Base-by-base conservation (phyloP, 495 filamentous ascomycete species). In the Acidomyces sp. region DNA sequence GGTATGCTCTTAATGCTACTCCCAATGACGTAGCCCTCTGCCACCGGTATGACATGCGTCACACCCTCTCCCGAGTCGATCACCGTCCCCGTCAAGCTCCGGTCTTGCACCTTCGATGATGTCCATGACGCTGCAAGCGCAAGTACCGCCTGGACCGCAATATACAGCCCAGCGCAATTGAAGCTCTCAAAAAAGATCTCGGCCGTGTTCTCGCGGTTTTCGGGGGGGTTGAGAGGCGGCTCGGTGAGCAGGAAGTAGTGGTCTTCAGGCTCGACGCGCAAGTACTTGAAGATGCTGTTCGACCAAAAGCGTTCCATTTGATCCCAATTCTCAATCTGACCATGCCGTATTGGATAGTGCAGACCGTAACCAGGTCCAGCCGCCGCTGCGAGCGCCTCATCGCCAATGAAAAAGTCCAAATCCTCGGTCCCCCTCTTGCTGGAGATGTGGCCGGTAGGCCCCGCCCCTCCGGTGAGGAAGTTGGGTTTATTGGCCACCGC, bases 121-220 rank as follows among this genome's bases (percentile, higher is more conserved):
- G 92, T 96, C 90, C 92, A 97, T 12, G 88, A 95, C 5, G 90
- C 90, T 23, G 90, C 90, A 24, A 97, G 75, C 11, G 90, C 90
- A 36, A 97, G 78, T 16, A 97, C 90, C 11, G 90, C 90, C 65
- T 97, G 90, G 7, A 97, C 90, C 29, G 92, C 90, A 53, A 97
- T 97, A 64, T 97, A 97, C 27, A 97, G 79, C 61, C 90, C 90
- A 41, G 90, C 87, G 64, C 90, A 96, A 62, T 97, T 97, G 69
- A 96, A 97, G 13, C 88, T 93, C 57, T 97, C 90, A 66, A 97
- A 97, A 80, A 97, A 94, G 63, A 97, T 96, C 60, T 97, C 90
- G 60, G 90, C 90, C 16, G 90, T 96, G 61, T 95, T 95, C 61
- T 97, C 90, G 49, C 90, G 86, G 62, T 95, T 95, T 67, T 97